A percentile compares a stretch with the other conserved stretches of the same genome.
phyloP scores from a whole-genome alignment of 2,329 filamentous ascomycete species.

The Huntiella decipiens region DNA sequence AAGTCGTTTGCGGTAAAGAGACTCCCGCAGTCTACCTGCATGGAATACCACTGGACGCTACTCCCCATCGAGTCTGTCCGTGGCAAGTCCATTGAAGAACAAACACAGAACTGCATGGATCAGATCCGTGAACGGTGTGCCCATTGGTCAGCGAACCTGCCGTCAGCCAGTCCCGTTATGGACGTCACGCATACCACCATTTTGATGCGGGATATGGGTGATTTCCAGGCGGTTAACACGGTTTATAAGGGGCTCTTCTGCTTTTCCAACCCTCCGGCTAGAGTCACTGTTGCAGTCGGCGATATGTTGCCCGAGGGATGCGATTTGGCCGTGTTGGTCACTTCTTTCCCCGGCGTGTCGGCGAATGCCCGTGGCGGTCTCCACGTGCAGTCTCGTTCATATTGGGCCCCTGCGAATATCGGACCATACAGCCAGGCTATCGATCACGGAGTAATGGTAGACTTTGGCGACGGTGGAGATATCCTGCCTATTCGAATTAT shows the following conservation, averaged over 20 bases:
- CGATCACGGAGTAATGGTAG: conserved; percentile 22
- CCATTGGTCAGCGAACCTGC: conserved; percentile 14
- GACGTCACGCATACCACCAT: conserved; percentile 41
- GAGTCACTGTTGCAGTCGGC: conserved; percentile 69
- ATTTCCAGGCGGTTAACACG: conserved; percentile 58
- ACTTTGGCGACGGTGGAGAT: conserved; percentile 22
- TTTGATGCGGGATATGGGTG: conserved; percentile 57
- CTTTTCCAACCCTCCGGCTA: conserved; percentile 62
- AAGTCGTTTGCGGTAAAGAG: conserved; percentile 11
- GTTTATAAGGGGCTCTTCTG: conserved; percentile 59
- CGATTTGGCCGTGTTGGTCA: conserved; percentile 41
- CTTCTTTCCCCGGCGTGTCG: conserved; percentile 19
- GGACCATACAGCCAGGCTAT: conserved; percentile 91
- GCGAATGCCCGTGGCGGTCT: conserved; percentile 36
- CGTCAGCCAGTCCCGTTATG: conserved; percentile 17
- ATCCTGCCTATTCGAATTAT: conserved; percentile 44
- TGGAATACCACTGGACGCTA: conserved; percentile 22
- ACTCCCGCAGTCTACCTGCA: not conserved
- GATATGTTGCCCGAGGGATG: conserved; percentile 38
- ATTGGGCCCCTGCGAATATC: conserved; percentile 97
- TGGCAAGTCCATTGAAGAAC: conserved; percentile 23
- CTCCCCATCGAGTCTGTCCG: conserved; percentile 15
- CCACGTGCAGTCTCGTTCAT: conserved; percentile 83
- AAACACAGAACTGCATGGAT: conserved; percentile 29
- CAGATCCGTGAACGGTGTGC: conserved; percentile 25